Conservation (phyloP, 202 grass and related monocot species). For the Zoysia matrella region DNA sequence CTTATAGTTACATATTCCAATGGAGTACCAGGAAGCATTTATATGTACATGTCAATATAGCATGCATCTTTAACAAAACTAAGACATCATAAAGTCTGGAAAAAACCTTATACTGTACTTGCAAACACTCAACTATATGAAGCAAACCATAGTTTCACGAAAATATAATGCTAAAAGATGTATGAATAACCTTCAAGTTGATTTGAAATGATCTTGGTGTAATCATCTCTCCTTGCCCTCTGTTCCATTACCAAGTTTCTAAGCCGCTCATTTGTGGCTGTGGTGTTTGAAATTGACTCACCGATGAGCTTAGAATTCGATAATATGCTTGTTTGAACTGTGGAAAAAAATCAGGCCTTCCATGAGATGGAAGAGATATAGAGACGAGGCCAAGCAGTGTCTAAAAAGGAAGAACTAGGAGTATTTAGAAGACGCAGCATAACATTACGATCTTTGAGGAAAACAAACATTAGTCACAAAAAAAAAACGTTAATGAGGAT, state of each 20-base stretch:
- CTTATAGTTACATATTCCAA: no score
- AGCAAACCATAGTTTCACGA: no score
- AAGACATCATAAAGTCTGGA: no score
- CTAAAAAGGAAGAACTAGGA: not conserved
- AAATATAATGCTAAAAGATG: not conserved
- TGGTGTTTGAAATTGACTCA: conserved; percentile 58
- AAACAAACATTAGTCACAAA: no score
- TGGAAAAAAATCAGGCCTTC: not conserved
- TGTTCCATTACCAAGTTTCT: conserved; percentile 54
- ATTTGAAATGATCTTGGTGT: conserved; percentile 52
- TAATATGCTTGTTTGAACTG: conserved; percentile 62
- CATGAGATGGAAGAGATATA: not conserved
- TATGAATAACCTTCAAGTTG: conserved; percentile 50
- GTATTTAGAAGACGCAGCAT: not conserved
- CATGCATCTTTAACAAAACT: no score
- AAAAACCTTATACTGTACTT: no score
- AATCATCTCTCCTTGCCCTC: conserved; percentile 61
- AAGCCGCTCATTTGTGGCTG: conserved; percentile 63
- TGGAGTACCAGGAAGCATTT: no score
- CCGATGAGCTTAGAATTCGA: conserved; percentile 41
- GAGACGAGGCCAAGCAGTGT: not conserved
- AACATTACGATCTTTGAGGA: no score
- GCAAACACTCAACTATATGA: no score
- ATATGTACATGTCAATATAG: no score
- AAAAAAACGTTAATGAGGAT: no score